Conservation (phyloP, 148 eudicot species). For the Drosera capensis region DNA sequence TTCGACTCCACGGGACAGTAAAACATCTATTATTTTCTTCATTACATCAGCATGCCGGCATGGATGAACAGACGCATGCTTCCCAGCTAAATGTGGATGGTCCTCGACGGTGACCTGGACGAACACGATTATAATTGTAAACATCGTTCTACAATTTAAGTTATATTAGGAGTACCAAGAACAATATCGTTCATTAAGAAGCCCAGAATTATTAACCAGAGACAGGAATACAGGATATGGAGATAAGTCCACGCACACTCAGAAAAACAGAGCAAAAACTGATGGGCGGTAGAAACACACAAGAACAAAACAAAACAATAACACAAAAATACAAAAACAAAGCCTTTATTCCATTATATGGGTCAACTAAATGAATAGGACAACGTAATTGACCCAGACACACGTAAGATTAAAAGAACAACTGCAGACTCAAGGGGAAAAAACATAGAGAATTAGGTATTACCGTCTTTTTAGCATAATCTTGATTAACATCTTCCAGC, state of each 20-base stretch:
- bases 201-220: too few species aligned
- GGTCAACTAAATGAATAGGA: neutral
- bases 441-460: constrained; percentile 17
- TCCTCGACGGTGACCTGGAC: constrained; percentile 96
- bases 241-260: too few species aligned
- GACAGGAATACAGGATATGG: too few species aligned
- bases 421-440: neutral
- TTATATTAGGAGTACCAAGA: too few species aligned
- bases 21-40: constrained; percentile 95
- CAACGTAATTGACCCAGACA: constrained; percentile 1
- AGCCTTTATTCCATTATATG: too few species aligned
- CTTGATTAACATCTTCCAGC: constrained; percentile 98
- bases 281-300: too few species aligned
- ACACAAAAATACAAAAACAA: constrained; percentile 4
- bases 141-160: too few species aligned
- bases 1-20: constrained; percentile 92
- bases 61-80: constrained; percentile 98
- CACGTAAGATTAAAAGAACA: neutral
- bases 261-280: too few species aligned
- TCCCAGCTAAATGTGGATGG: constrained; percentile 96
- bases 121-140: too few species aligned
- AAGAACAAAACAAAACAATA: too few species aligned
- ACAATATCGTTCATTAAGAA: too few species aligned
- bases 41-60: constrained; percentile 96
- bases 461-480: constrained; percentile 98